Conservation (phyloP, 768 basidiomycete species). For the Tremella fuciformis region DNA sequence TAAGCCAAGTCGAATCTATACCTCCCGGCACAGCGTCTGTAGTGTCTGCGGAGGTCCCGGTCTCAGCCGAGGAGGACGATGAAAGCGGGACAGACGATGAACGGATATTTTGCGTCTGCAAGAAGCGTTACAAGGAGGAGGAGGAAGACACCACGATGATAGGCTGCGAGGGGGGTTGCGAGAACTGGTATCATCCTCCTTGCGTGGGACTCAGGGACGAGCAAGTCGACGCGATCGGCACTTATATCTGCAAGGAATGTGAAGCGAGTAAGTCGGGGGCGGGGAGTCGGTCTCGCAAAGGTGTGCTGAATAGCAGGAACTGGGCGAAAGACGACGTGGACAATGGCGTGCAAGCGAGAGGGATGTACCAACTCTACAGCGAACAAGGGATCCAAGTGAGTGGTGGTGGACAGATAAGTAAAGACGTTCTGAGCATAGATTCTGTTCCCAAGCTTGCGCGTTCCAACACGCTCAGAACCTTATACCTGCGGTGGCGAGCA, state of each 20-base stretch:
- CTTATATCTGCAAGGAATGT: constrained; percentile 42
- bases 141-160: constrained; percentile 39
- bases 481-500: constrained; percentile 27
- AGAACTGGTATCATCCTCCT: constrained; percentile 46
- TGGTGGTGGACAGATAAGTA: not conserved
- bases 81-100: constrained; percentile 18
- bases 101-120: constrained; percentile 41
- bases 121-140: constrained; percentile 38
- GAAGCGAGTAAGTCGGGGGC: constrained; percentile 38
- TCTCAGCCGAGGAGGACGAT: not conserved
- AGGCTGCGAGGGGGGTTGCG: constrained; percentile 46
- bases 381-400: constrained; percentile 33
- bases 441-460: constrained; percentile 36
- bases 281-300: not conserved
- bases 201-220: constrained; percentile 39
- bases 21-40: constrained; percentile 8
- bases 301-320: constrained; percentile 23
- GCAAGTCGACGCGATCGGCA: constrained; percentile 38
- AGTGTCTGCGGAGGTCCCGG: constrained; percentile 1
- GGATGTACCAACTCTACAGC: constrained; percentile 29
- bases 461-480: constrained; percentile 26
- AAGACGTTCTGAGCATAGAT: constrained; percentile 14
- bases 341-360: constrained; percentile 26
- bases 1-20: constrained; percentile 4
- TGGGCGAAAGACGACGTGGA: constrained; percentile 25